Evolutionary conservation across 2,329 filamentous ascomycete genomes (phyloP).

Genomic region (Colletotrichum kahawae): DNA sequence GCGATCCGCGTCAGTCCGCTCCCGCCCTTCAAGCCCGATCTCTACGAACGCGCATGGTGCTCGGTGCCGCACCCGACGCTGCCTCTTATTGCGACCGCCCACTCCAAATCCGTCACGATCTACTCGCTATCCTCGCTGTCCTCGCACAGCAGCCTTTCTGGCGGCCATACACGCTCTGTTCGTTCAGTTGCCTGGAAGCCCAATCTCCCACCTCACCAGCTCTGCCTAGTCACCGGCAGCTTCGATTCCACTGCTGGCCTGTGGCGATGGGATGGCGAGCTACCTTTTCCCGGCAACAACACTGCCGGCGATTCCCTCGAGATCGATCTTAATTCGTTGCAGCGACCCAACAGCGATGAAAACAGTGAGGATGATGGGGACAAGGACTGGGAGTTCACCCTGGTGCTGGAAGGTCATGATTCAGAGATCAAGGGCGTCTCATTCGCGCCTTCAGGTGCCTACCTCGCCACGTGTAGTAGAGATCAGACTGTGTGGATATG

Average conservation of each 20-base stretch:
- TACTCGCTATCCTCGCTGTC: conserved; percentile 86
- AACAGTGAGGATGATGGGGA: conserved; percentile 60
- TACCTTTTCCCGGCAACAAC: conserved; percentile 12
- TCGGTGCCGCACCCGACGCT: conserved; percentile 85
- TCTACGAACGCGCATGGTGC: conserved; percentile 81
- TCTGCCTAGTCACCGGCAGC: conserved; percentile 87
- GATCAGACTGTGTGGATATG: conserved; percentile 99
- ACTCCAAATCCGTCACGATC: conserved; percentile 85
- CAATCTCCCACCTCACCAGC: conserved; percentile 60
- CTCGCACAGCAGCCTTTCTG: conserved; percentile 78
- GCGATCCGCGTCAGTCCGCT: conserved; percentile 46
- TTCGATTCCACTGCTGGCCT: conserved; percentile 92
- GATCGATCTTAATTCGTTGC: conserved; percentile 40
- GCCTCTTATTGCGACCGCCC: conserved; percentile 87
- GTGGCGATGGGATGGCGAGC: conserved; percentile 70
- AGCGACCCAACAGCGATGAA: neutral
- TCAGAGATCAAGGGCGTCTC: conserved; percentile 86
- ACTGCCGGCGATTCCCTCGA: conserved; percentile 37
- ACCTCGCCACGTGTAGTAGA: conserved; percentile 87
- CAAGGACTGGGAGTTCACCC: conserved; percentile 90
- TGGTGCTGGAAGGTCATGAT: conserved; percentile 94
- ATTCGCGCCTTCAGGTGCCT: conserved; percentile 75
- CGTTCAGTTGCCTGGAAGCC: conserved; percentile 85
- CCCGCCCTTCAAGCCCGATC: conserved; percentile 57
- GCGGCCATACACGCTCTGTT: conserved; percentile 91